These are phyloP conservation scores for Scenedesmus sp. DNA, from an alignment of 163 green algal genomes.

Conservation along the genomic window DNA sequence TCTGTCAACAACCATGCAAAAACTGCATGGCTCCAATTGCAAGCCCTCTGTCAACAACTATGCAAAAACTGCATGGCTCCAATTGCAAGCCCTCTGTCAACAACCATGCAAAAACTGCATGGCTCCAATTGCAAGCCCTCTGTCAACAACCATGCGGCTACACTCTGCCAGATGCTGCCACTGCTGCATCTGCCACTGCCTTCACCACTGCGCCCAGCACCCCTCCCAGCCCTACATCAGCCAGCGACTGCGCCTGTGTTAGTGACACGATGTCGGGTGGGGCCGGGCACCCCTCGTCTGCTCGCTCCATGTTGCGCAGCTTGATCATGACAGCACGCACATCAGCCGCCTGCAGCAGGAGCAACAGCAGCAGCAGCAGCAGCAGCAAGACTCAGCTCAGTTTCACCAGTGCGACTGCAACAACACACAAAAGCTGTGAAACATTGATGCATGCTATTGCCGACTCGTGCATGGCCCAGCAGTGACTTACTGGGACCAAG, in stretches of 20 bases:
- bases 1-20: too few species aligned
- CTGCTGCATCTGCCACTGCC: conserved; percentile 20
- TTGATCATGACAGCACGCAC: conserved; percentile 35
- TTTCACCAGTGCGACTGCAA: too few species aligned
- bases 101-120: background rate
- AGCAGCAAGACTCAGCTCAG: background rate
- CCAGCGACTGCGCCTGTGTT: conserved; percentile 11
- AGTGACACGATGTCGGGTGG: conserved; percentile 47
- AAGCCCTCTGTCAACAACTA: too few species aligned
- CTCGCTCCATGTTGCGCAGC: conserved; percentile 46
- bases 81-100: background rate
- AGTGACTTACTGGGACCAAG: too few species aligned
- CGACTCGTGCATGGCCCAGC: too few species aligned
- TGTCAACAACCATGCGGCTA: background rate
- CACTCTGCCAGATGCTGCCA: conserved; percentile 18
- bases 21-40: too few species aligned
- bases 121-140: background rate
- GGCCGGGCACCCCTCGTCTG: conserved; percentile 23
- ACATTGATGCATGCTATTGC: too few species aligned
- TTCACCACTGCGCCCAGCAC: conserved; percentile 50
- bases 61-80: too few species aligned
- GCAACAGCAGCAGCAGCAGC: background rate
- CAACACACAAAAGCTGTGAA: too few species aligned
- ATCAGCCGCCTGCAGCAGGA: conserved; percentile 14
- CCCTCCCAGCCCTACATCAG: conserved; percentile 14